Conservation (phyloP, 495 filamentous ascomycete species). For the Podospora bellae-mahoneyi region DNA sequence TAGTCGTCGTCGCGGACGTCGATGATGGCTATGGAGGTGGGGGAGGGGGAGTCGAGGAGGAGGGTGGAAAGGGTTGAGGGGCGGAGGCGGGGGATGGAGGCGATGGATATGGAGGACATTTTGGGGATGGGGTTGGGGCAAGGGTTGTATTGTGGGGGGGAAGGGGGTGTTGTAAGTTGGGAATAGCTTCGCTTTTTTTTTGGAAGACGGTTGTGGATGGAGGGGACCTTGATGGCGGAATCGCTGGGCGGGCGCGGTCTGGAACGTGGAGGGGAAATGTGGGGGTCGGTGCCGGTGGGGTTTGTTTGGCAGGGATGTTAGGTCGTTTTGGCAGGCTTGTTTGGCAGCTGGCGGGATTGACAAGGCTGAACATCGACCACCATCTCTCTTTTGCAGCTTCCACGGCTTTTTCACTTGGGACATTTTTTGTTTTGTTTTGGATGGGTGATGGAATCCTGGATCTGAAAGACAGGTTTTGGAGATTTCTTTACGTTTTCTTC, state of each 20-base stretch:
- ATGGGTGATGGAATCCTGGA: not conserved
- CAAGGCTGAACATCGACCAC: not conserved
- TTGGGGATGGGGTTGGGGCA: not conserved
- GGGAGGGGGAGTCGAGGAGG: slow-evolving; percentile 37
- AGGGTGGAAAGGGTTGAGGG: slow-evolving; percentile 58
- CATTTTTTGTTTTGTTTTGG: not conserved
- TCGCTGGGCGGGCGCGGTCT: not conserved
- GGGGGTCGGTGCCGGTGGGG: not conserved
- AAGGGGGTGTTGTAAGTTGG: not conserved
- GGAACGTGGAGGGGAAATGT: not conserved
- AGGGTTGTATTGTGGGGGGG: not conserved
- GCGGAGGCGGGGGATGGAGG: slow-evolving; percentile 61
- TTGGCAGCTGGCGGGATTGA: slow-evolving; percentile 2
- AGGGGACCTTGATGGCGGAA: slow-evolving; percentile 10
- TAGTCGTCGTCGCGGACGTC: slow-evolving; percentile 92
- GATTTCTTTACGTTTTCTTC: not conserved
- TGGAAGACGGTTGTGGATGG: not conserved
- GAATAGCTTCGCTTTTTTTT: slow-evolving; percentile 4
- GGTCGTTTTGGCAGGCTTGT: not conserved
- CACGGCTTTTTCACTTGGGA: not conserved
- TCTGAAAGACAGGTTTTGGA: not conserved
- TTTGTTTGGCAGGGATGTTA: not conserved
- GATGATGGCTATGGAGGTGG: slow-evolving; percentile 62
- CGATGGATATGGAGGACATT: slow-evolving; percentile 45
- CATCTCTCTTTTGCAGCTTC: not conserved